Base-by-base conservation (phyloP, 2,329 filamentous ascomycete genomes). In the Botrytis porri region DNA sequence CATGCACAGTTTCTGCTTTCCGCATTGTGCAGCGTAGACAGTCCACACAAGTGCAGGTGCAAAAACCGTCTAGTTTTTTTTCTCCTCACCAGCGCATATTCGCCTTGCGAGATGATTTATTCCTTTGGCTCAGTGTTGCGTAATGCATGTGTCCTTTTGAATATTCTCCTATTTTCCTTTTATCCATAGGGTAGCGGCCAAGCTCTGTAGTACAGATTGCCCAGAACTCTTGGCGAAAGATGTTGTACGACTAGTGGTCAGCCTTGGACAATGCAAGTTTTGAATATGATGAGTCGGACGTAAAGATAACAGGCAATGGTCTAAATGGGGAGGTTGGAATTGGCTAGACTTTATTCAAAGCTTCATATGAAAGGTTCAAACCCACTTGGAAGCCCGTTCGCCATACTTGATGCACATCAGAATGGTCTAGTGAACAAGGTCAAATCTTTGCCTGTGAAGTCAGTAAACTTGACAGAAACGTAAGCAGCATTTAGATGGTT, bases 141-240 rank as follows among this genome's bases (percentile, higher is more conserved):
- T 69, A 32, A 57, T 57, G 43, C 37, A 59, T n/a, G 37, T 41
- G 51, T 69, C 51, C 48, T 43, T 25, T 57, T 32, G 14, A 18
- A n/a, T 25, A 69, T 18, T 57, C n/a, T 43, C 63, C 43, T 65
- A 57, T 32, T 22, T 41, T 43, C 35, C 65, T 69, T 32, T 39
- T 32, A 57, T 25, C 51, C 37, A 57, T 25, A 41, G 29, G 37
- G 37, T 32, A 69, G 48, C 57, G 65, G 48, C 37, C 22, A 41
- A 20, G 22, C 14, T 39, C n/a, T 29, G 65, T 69, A 22, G 35
- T 41, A 57, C 48, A 57, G 35, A 16, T 69, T 57, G 51, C n/a
- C 48, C 65, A 57, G 65, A 43, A 57, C n/a, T 16, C 48, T 69
- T 43, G 65, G 65, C 65, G 35, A 69, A 69, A 32, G 10, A 41